Conservation (phyloP, 2,329 filamentous ascomycete species). For the Cercospora sp. region DNA sequence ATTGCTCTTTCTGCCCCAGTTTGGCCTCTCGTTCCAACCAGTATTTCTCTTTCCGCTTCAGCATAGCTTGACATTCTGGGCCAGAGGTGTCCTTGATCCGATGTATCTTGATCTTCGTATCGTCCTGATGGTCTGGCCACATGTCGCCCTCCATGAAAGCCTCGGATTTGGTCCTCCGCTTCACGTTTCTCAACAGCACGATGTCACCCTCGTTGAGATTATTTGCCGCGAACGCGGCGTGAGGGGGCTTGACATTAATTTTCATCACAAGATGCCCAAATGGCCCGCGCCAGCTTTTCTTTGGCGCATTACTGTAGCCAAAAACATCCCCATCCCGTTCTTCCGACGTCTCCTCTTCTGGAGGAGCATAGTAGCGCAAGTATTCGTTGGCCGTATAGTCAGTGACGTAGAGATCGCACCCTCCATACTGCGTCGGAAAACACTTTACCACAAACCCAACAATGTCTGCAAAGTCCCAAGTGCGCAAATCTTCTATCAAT, state of each 20-base stretch:
- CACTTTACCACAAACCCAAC: constrained; percentile 69
- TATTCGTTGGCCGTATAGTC: constrained; percentile 74
- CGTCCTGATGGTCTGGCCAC: constrained; percentile 58
- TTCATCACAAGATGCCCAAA: constrained; percentile 70
- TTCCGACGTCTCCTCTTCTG: constrained; percentile 37
- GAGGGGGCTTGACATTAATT: constrained; percentile 68
- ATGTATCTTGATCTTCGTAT: constrained; percentile 59
- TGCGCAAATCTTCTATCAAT: constrained; percentile 63
- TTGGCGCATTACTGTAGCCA: constrained; percentile 33
- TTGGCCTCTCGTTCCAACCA: constrained; percentile 39
- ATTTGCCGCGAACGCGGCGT: constrained; percentile 60
- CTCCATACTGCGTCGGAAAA: constrained; percentile 44
- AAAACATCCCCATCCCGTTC: constrained; percentile 35
- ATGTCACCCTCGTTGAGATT: constrained; percentile 61
- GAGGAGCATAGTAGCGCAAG: constrained; percentile 59
- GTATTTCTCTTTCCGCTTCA: constrained; percentile 66
- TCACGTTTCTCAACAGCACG: constrained; percentile 70
- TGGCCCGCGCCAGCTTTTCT: constrained; percentile 68
- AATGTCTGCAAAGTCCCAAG: constrained; percentile 64
- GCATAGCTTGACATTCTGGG: constrained; percentile 56
- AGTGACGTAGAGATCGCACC: constrained; percentile 68
- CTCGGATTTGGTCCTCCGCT: constrained; percentile 57
- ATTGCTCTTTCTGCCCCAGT: constrained; percentile 10
- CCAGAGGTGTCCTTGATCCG: constrained; percentile 45
- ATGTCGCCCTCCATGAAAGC: constrained; percentile 67